Evolutionary conservation across 2,329 filamentous ascomycete species (phyloP).

Genomic region (Penicillium sp.): DNA sequence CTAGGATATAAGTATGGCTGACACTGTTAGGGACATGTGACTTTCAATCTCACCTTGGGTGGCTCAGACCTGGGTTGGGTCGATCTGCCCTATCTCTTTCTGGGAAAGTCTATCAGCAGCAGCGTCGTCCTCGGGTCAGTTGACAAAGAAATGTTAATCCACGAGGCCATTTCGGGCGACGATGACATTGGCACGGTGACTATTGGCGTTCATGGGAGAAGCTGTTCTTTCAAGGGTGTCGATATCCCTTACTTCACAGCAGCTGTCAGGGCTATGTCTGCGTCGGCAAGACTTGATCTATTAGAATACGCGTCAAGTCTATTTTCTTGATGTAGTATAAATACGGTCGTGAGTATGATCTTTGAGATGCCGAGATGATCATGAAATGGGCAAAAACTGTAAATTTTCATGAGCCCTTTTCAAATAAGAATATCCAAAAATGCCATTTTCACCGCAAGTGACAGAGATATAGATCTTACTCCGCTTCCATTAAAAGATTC

Average conservation of each 20-base stretch:
- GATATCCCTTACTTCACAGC: conserved; percentile 30
- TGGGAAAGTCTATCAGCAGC: conserved; percentile 15
- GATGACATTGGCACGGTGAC: conserved; percentile 23
- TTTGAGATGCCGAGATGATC: too few relatives aligned
- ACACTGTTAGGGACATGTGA: conserved; percentile 22
- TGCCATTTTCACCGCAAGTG: too few relatives aligned
- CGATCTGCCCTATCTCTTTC: conserved; percentile 24
- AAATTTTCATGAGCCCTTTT: background rate
- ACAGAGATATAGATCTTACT: too few relatives aligned
- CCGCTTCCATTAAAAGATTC: too few relatives aligned
- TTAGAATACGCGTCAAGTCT: conserved; percentile 21
- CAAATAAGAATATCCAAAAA: too few relatives aligned
- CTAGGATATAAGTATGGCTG: background rate
- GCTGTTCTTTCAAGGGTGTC: conserved; percentile 27
- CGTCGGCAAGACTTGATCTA: conserved; percentile 20
- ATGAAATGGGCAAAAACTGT: background rate
- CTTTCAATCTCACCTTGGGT: conserved; percentile 28
- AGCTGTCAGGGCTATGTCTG: conserved; percentile 24
- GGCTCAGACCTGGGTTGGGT: conserved; percentile 23
- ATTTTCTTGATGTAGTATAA: background rate
- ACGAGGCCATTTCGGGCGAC: conserved; percentile 19
- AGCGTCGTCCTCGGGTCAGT: conserved; percentile 20
- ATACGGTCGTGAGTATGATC: too few relatives aligned
- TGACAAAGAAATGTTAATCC: conserved; percentile 21
- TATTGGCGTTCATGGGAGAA: conserved; percentile 25